Evolutionary conservation across 805 yeast species (phyloP).

Genomic region (Grigorovia yakushimaensis): DNA sequence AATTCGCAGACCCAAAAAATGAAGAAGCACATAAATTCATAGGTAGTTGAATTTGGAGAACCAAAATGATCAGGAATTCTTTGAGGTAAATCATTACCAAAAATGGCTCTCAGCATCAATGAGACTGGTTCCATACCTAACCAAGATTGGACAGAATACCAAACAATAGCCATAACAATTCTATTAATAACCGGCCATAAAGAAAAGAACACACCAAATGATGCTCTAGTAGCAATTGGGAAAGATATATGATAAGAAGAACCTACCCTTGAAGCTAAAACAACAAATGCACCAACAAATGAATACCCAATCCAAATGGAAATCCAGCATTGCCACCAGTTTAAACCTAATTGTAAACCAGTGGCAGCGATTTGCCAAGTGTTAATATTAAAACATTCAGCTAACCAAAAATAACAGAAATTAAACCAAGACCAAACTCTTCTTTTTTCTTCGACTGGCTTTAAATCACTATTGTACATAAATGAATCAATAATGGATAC

Average conservation of each 20-base stretch:
- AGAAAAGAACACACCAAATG: conserved; percentile 83
- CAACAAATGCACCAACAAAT: conserved; percentile 61
- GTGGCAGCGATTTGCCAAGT: conserved; percentile 92
- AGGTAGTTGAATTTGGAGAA: conserved; percentile 54
- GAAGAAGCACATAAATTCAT: conserved; percentile 66
- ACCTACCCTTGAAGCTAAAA: conserved; percentile 67
- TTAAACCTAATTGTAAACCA: conserved; percentile 66
- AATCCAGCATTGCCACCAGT: conserved; percentile 91
- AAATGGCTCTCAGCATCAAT: conserved; percentile 68
- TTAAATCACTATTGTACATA: conserved; percentile 63
- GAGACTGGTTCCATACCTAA: conserved; percentile 81
- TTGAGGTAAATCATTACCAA: conserved; percentile 54
- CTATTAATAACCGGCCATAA: conserved; percentile 84
- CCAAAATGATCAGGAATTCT: conserved; percentile 57
- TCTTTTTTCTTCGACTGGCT: conserved; percentile 66
- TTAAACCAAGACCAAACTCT: conserved; percentile 81
- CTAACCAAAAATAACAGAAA: conserved; percentile 74
- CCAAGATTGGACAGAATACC: conserved; percentile 85
- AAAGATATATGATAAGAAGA: conserved; percentile 73
- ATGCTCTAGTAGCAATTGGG: conserved; percentile 76
- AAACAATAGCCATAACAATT: conserved; percentile 78
- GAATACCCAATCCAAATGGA: conserved; percentile 81
- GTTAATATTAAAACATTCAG: conserved; percentile 83
- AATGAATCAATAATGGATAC: conserved; percentile 33
- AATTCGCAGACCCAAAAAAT: conserved; percentile 71